Base-by-base conservation (phyloP, 2,329 filamentous ascomycete genomes). In the Hortaea werneckii region DNA sequence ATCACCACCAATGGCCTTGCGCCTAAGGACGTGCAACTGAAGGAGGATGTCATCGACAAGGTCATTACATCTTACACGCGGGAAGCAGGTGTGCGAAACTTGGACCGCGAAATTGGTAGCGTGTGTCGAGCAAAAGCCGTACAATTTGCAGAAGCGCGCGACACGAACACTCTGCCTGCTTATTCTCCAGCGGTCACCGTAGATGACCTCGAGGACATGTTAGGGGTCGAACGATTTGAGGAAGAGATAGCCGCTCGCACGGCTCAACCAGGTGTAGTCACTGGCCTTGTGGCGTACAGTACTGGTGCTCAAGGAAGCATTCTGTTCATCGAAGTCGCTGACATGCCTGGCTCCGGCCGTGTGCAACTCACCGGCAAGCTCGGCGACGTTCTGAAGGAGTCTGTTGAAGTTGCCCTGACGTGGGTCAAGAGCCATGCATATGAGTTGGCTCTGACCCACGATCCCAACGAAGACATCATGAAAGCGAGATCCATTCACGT, bases 371-470 rank as follows among this genome's bases (percentile, higher is more conserved):
- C 92, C 1, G 92, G 92, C 50, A 96, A 94, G 65, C 80, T 98
- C 5, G 92, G 92, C 52, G 89, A 95, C 57, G 92, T 98, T 29
- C 79, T 98, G 48, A 96, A 96, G 68, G 92, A 98, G 67, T 90
- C 83, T 52, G 92, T 96, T 37, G 90, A 96, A 66, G 92, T 98
- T 13, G 92, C 92, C 8, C 75, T 96, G 30, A 90, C 84, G 11
- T 98, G 92, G 92, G 92, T 98, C 43, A 95, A 95, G 67, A 86
- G 87, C 4, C 90, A 98, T 64, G 89, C 90, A 2, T 95, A 84
- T 59, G 87, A 94, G 60, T 75, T 98, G 9, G 88, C 88, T 7
- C 73, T 98, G 37, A 88, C 87, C 4, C 74, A 82, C 46, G 82
- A 88, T 51, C 83, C 85, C 6, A 80, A 80, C 45, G 85, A 90